These are phyloP conservation scores for Takakia lepidozioides DNA, from an alignment of 225 moss, liverwort and hornwort genomes.

Conservation along the genomic window DNA sequence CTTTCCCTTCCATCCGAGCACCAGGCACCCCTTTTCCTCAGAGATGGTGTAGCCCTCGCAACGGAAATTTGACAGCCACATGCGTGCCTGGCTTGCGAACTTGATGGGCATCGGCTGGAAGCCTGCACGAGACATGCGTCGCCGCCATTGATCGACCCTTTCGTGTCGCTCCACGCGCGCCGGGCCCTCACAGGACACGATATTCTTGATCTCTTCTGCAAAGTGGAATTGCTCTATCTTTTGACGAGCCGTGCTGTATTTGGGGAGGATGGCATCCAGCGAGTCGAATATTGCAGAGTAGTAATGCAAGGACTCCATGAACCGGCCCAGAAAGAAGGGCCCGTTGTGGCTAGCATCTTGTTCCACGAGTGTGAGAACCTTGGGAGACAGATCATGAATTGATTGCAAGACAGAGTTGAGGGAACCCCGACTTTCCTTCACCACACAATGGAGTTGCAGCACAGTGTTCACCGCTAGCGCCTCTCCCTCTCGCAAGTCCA, in stretches of 20 bases:
- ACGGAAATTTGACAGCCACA: too few relatives aligned
- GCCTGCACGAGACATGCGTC: constrained; percentile 13
- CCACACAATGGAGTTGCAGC: too few relatives aligned
- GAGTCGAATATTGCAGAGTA: constrained; percentile 39
- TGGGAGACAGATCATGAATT: constrained; percentile 15
- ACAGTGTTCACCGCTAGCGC: constrained; percentile 12
- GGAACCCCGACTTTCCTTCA: too few relatives aligned
- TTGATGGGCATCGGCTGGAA: constrained; percentile 14
- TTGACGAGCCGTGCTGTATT: constrained; percentile 23
- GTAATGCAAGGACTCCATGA: constrained; percentile 37
- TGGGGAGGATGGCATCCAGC: constrained; percentile 25
- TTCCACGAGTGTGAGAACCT: constrained; percentile 24
- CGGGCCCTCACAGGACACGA: constrained; percentile 14
- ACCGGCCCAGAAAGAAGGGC: constrained; percentile 17
- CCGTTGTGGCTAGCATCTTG: constrained; percentile 26
- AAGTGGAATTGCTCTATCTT: constrained; percentile 27
- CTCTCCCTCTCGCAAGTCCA: background rate
- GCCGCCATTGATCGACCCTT: constrained; percentile 14
- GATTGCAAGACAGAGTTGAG: constrained; percentile 17
- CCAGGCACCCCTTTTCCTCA: too few relatives aligned
- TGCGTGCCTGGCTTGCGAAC: too few relatives aligned
- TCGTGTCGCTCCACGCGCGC: background rate
- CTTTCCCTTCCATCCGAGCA: too few relatives aligned
- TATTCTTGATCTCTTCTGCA: constrained; percentile 19
- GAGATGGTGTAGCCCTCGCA: too few relatives aligned